These are phyloP conservation scores for Kwoniella sp. DNA, from an alignment of 768 basidiomycete species.

Conservation along the genomic window DNA sequence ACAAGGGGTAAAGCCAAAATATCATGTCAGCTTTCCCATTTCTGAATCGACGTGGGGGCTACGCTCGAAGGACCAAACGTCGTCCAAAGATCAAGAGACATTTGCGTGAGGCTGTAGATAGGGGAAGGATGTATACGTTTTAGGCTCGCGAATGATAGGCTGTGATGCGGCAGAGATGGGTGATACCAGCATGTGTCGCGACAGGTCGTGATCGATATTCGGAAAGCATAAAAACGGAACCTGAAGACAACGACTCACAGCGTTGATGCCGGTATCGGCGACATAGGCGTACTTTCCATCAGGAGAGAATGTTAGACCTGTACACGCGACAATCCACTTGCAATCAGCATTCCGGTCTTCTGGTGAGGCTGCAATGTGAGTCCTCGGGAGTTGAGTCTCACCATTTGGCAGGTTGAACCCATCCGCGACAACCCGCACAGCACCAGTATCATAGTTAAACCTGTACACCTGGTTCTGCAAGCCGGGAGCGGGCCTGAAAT, in stretches of 20 bases:
- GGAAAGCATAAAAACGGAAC: not conserved
- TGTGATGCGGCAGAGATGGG: too few species aligned
- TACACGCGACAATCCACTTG: not conserved
- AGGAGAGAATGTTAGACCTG: conserved; percentile 68
- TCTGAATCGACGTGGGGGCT: too few species aligned
- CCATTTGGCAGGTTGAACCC: conserved; percentile 73
- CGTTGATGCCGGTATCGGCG: conserved; percentile 50
- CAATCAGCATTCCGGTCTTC: not conserved
- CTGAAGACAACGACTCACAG: conserved; percentile 36
- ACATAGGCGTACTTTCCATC: conserved; percentile 71
- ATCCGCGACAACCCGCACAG: conserved; percentile 73
- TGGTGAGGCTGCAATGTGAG: not conserved
- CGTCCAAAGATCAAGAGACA: too few species aligned
- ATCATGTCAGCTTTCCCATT: too few species aligned
- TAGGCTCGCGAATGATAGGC: too few species aligned
- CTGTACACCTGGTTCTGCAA: conserved; percentile 78
- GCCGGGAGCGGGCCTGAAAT: conserved; percentile 69
- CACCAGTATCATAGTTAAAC: conserved; percentile 68
- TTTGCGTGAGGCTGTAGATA: too few species aligned
- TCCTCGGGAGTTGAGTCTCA: conserved; percentile 9
- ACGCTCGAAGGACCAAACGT: too few species aligned
- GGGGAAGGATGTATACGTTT: too few species aligned
- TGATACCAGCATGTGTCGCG: too few species aligned
- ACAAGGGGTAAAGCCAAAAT: too few species aligned
- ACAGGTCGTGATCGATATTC: too few species aligned